Conservation (phyloP, 2,329 filamentous ascomycete genomes). For the Talaromyces funiculosus region DNA sequence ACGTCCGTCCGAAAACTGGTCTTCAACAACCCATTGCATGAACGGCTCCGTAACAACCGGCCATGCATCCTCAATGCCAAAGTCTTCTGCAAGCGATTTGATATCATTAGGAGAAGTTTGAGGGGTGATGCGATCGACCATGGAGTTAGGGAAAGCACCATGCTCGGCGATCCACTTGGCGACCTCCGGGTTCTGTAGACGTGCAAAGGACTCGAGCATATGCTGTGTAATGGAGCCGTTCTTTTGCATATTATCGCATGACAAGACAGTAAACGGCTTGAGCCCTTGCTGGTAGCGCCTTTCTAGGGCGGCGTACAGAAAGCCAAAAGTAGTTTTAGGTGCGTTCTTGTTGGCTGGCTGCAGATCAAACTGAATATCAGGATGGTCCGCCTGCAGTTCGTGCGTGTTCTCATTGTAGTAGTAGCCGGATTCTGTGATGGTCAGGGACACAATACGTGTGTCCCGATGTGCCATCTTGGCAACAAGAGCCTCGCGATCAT, state of each 20-base stretch:
- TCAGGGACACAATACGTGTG: conserved; percentile 51
- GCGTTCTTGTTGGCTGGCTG: conserved; percentile 36
- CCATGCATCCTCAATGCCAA: conserved; percentile 48
- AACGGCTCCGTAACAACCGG: conserved; percentile 53
- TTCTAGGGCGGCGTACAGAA: conserved; percentile 48
- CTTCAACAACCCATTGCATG: conserved; percentile 53
- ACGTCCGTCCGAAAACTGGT: conserved; percentile 48
- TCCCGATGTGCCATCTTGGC: conserved; percentile 52
- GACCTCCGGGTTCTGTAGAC: conserved; percentile 43
- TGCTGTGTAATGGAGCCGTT: conserved; percentile 50
- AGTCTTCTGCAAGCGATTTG: conserved; percentile 38
- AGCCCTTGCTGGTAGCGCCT: conserved; percentile 43
- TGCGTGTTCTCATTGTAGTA: conserved; percentile 56
- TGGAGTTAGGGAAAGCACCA: conserved; percentile 50
- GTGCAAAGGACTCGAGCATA: conserved; percentile 50
- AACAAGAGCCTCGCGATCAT: conserved; percentile 48
- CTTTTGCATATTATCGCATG: conserved; percentile 55
- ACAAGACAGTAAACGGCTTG: conserved; percentile 51
- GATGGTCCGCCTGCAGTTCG: conserved; percentile 44
- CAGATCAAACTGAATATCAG: conserved; percentile 48
- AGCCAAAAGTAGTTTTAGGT: conserved; percentile 49
- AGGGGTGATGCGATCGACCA: conserved; percentile 54
- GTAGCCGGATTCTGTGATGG: conserved; percentile 54
- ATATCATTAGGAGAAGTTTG: conserved; percentile 46
- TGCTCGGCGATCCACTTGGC: conserved; percentile 47